Conservation (phyloP, 2,329 filamentous ascomycete genomes). For the Atkinsonella hypoxylon region DNA sequence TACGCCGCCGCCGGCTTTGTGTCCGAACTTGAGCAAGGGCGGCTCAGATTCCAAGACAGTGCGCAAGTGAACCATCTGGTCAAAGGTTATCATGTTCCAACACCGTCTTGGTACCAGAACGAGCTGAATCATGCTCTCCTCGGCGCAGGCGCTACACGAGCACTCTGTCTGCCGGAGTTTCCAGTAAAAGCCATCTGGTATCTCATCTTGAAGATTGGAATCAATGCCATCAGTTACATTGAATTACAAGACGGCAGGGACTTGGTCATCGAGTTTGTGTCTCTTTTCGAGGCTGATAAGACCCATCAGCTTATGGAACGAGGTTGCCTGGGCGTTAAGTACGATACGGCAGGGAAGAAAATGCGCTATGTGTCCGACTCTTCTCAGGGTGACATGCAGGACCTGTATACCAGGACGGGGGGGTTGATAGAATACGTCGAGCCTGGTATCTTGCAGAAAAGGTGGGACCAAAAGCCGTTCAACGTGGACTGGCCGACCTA, state of each 20-base stretch:
- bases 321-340: neutral
- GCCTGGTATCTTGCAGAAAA: neutral
- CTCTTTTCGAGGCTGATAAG: conserved; percentile 6
- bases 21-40: neutral
- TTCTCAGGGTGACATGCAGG: neutral
- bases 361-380: conserved; percentile 1
- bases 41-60: neutral
- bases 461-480: neutral
- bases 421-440: neutral
- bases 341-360: neutral
- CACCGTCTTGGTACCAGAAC: conserved; percentile 5
- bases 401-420: neutral
- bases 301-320: neutral
- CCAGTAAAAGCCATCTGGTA: conserved; percentile 12
- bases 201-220: conserved; percentile 9
- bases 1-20: neutral
- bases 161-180: conserved; percentile 10
- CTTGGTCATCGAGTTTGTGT: conserved; percentile 12
- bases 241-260: neutral
- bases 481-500: neutral
- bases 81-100: conserved; percentile 6
- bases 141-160: conserved; percentile 2
- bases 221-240: conserved; percentile 4
- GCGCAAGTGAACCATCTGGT: neutral
- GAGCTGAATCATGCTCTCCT: neutral